Evolutionary conservation across 495 filamentous ascomycete species (phyloP).

Genomic region (Talaromyces proteolyticus): DNA sequence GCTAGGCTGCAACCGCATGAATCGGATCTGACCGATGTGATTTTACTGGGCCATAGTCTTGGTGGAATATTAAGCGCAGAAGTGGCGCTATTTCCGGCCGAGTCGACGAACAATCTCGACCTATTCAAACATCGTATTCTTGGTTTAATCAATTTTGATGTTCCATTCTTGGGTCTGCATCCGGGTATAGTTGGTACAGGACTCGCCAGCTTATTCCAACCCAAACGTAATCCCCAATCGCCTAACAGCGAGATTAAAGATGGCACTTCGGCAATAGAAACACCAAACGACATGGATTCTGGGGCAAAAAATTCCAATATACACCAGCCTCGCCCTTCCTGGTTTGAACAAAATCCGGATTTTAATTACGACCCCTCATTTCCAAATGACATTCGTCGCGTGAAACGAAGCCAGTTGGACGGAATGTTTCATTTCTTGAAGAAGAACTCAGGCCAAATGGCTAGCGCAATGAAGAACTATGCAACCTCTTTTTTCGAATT

Average conservation of each 20-base stretch:
- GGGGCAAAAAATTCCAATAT: too few relatives aligned
- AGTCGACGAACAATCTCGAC: constrained; percentile 10
- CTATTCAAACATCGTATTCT: constrained; percentile 65
- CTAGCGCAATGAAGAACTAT: constrained; percentile 63
- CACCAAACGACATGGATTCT: too few relatives aligned
- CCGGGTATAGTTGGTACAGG: constrained; percentile 79
- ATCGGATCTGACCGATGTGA: constrained; percentile 64
- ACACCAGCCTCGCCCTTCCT: neutral
- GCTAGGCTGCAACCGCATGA: constrained; percentile 72
- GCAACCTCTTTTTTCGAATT: constrained; percentile 79
- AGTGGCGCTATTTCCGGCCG: constrained; percentile 56
- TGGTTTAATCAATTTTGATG: constrained; percentile 80
- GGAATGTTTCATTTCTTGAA: constrained; percentile 71
- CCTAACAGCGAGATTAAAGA: constrained; percentile 1
- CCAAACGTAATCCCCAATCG: constrained; percentile 27
- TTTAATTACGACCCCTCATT: constrained; percentile 68
- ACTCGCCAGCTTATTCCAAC: constrained; percentile 68
- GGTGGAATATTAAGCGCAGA: constrained; percentile 82
- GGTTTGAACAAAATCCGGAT: constrained; percentile 31
- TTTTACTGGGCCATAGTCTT: constrained; percentile 87
- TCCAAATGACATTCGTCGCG: constrained; percentile 60
- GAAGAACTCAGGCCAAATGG: constrained; percentile 67
- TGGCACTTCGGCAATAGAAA: neutral
- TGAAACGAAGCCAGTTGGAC: constrained; percentile 57
- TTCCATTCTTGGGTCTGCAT: constrained; percentile 83